A percentile compares a stretch with the other conserved stretches of the same genome.
Conservation (phyloP, 768 basidiomycete species). For the Suillus paluster region DNA sequence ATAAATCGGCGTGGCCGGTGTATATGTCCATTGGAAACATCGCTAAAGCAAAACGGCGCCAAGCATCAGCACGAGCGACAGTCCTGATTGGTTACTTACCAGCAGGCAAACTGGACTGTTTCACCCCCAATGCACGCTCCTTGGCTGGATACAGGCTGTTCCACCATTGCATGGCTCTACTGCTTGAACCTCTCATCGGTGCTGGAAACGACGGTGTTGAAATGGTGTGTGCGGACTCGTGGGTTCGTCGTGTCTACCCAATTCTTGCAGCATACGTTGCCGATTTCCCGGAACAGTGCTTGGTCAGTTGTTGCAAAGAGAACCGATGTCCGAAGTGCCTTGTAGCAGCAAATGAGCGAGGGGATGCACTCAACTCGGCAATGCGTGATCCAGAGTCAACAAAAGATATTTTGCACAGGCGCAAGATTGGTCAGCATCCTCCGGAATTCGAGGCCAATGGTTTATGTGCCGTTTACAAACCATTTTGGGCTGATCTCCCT, state of each 20-base stretch:
- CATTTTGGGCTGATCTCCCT: constrained; percentile 48
- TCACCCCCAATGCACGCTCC: constrained; percentile 1
- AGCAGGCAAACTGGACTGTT: constrained; percentile 11
- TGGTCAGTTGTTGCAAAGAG: constrained; percentile 17
- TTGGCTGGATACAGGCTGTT: constrained; percentile 25
- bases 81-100: constrained; percentile 12
- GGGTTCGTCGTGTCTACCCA: constrained; percentile 19
- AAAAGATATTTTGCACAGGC: not conserved
- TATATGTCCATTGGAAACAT: constrained; percentile 32
- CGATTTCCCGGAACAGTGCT: constrained; percentile 26
- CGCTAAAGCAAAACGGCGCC: constrained; percentile 14
- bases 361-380: constrained; percentile 6
- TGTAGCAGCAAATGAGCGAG: constrained; percentile 1
- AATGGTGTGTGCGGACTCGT: constrained; percentile 21
- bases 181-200: constrained; percentile 20
- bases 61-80: constrained; percentile 16
- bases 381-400: not conserved
- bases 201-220: constrained; percentile 22
- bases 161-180: constrained; percentile 21
- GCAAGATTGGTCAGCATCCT: constrained; percentile 11
- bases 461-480: constrained; percentile 18
- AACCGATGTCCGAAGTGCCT: not conserved
- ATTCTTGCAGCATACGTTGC: constrained; percentile 24
- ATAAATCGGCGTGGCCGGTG: constrained; percentile 33
- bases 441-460: constrained; percentile 6